Percentiles rank a stretch among this genome's conserved stretches.
phyloP scores from a whole-genome alignment of 2,329 filamentous ascomycete genomes.

The Immersiporthe knoxdaviesiana region DNA sequence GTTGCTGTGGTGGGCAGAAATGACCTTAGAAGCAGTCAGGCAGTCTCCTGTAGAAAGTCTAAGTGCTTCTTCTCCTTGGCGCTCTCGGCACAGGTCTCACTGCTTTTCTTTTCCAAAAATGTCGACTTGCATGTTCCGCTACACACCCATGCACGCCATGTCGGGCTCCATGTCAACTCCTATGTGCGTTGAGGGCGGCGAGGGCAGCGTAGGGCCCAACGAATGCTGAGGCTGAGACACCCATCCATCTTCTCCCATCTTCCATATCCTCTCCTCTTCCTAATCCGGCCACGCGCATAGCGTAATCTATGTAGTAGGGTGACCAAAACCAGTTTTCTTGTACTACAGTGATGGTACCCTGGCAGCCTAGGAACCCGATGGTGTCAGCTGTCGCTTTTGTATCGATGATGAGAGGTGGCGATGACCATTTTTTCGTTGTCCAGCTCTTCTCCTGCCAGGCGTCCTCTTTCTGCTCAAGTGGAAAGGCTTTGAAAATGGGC shows the following conservation, averaged over 20 bases:
- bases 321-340: background rate
- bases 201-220: background rate
- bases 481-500: slow-evolving; percentile 6
- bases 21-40: background rate
- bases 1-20: background rate
- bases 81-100: background rate
- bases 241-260: background rate
- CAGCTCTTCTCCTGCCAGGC: slow-evolving; percentile 14
- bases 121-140: background rate
- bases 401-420: too few relatives aligned
- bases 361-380: background rate
- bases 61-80: background rate
- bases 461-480: background rate
- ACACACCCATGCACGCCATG: slow-evolving; percentile 1
- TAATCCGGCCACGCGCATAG: background rate
- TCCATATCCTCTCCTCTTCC: background rate
- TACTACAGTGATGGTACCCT: background rate
- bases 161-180: background rate
- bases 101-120: background rate
- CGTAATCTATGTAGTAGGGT: too few relatives aligned
- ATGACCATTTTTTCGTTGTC: background rate
- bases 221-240: background rate
- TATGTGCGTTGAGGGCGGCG: background rate
- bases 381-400: background rate
- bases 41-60: too few relatives aligned